Evolutionary conservation across 441 rosid genomes (phyloP).

Genomic region (Pelargonium citronellum): DNA sequence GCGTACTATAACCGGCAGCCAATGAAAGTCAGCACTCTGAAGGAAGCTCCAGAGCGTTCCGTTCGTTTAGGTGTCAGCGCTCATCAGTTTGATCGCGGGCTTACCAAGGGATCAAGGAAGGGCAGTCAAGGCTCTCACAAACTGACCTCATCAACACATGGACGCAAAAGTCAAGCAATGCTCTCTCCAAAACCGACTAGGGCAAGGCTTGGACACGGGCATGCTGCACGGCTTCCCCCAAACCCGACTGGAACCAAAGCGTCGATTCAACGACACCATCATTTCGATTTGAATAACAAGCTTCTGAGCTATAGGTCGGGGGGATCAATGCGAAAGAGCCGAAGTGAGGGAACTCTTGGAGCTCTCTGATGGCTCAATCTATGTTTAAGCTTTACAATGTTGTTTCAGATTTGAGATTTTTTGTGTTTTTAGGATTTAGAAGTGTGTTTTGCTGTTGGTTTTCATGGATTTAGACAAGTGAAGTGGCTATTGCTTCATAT

Average conservation of each 20-base stretch:
- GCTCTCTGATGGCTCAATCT: slow-evolving; percentile 10
- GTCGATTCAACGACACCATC: slow-evolving; percentile 10
- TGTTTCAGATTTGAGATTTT: no score
- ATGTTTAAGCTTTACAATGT: no score
- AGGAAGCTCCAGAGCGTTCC: slow-evolving; percentile 56
- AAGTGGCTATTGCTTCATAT: no score
- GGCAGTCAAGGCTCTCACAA: slow-evolving; percentile 42
- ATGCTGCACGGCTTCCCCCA: not conserved
- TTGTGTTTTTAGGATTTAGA: no score
- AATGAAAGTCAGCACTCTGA: slow-evolving; percentile 42
- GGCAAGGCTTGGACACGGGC: slow-evolving; percentile 13
- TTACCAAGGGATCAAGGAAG: slow-evolving; percentile 55
- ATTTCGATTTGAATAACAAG: slow-evolving; percentile 13
- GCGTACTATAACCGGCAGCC: slow-evolving; percentile 73
- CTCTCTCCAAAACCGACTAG: slow-evolving; percentile 16
- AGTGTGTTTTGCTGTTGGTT: no score
- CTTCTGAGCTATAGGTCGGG: slow-evolving; percentile 13
- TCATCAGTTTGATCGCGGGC: slow-evolving; percentile 55
- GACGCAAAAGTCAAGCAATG: slow-evolving; percentile 17
- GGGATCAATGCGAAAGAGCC: slow-evolving; percentile 20
- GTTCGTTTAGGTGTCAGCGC: slow-evolving; percentile 53
- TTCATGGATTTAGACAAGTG: no score
- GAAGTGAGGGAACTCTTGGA: slow-evolving; percentile 24
- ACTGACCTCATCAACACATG: slow-evolving; percentile 20
- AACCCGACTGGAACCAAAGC: slow-evolving; percentile 18